phyloP scores from a whole-genome alignment of 75 land plant species.

The Picea sitchensis region DNA sequence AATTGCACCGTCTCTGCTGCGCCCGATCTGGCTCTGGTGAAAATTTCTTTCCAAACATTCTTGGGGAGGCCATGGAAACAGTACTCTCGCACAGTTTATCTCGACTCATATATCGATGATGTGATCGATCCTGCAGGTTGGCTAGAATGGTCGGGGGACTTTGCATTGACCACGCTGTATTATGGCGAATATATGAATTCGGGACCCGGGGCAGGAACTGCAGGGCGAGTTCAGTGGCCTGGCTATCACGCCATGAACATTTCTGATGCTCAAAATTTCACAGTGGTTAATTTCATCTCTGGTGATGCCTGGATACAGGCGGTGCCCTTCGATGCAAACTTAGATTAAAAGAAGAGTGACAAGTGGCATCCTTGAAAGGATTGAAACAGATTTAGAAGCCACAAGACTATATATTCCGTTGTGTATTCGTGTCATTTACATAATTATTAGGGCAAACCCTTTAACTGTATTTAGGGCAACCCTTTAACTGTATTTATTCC shows the following conservation, averaged over 20 bases:
- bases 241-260: background rate
- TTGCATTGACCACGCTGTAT: slow-evolving; percentile 20
- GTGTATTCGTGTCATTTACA: too few species aligned
- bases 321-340: background rate
- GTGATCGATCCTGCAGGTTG: slow-evolving; percentile 23
- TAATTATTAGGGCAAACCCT: too few species aligned
- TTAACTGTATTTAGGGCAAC: too few species aligned
- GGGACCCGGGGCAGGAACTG: slow-evolving; percentile 15
- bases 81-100: slow-evolving; percentile 16
- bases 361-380: too few species aligned
- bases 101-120: background rate
- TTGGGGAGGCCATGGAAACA: slow-evolving; percentile 26
- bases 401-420: too few species aligned
- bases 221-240: slow-evolving; percentile 20
- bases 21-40: background rate
- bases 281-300: slow-evolving; percentile 8
- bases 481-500: too few species aligned
- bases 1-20: slow-evolving; percentile 14
- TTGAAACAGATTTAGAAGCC: too few species aligned
- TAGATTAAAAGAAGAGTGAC: background rate
- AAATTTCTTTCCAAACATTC: background rate
- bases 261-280: slow-evolving; percentile 9
- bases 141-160: slow-evolving; percentile 19
- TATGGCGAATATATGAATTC: slow-evolving; percentile 21
- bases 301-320: slow-evolving; percentile 10